Evolutionary conservation across 106 monocot species (phyloP), one percentile per base, ranked within the genome.

Genomic region (Cymbidium sinense): DNA sequence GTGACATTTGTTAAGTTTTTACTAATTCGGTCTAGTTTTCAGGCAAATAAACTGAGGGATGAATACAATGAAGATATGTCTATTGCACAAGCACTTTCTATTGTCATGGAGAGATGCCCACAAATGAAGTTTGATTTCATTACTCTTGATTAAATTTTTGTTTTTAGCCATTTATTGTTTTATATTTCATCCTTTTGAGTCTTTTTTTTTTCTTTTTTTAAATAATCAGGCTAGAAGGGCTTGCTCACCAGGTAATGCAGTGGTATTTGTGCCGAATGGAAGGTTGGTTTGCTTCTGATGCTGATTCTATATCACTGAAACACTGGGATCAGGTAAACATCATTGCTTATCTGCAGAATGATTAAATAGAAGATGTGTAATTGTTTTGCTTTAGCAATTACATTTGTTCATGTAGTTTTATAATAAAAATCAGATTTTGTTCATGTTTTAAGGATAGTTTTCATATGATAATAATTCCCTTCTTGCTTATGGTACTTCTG

Each of bases 191-290:
- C 51, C 51, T 51, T 5, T 20, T 23, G 27, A 25, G 27, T 27
- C 9, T 39, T 44, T 34, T 39, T n/a, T 67, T 15, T 33, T 31
- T 28, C 7, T 27, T 36, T 61, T 55, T 43, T 51, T 79, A 21
- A 1, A 58, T 79, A 13, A 35, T 86, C 83, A 93, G 93, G 79
- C 87, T 81, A 80, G 92, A 94, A 84, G 98, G 92, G 19, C 84
- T 94, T 70, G 86, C 89, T 3, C 35, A 86, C 64, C 84, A 89
- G 64, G 98, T 98, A 36, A 82, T 98, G 50, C 94, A 94, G 20
- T 98, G 98, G 98, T 98, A 98, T 74, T 76, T 98, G 72, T 98
- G 98, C 77, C 86, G 98, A 39, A 92, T 98, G 94, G 98, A 98
- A 87, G 98, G 98, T 20, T 98, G 98, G 98, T 98, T 94, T 86